These are phyloP conservation scores for Talaromyces ruber DNA, from an alignment of 495 filamentous ascomycete genomes.

Conservation along the genomic window DNA sequence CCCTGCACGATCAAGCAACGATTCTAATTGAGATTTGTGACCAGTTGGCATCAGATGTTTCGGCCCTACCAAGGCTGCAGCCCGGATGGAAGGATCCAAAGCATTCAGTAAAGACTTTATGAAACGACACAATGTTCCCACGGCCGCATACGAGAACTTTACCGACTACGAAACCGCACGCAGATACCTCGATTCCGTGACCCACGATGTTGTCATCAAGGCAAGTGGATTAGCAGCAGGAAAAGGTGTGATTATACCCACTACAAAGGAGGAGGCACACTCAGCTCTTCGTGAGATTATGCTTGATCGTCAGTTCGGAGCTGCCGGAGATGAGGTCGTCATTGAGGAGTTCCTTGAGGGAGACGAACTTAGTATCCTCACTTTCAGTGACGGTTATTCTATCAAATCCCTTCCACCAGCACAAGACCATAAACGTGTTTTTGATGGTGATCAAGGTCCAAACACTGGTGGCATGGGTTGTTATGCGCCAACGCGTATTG, in stretches of 20 bases:
- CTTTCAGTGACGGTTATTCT: conserved; percentile 83
- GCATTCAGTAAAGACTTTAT: conserved; percentile 98
- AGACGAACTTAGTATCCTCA: conserved; percentile 85
- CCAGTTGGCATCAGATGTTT: conserved; percentile 72
- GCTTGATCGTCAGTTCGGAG: conserved; percentile 78
- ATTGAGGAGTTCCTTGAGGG: conserved; percentile 93
- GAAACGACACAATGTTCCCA: conserved; percentile 83
- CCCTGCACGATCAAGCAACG: background rate
- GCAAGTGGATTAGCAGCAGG: conserved; percentile 79
- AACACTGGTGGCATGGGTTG: conserved; percentile 99
- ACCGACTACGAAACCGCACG: conserved; percentile 67
- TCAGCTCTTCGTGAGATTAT: conserved; percentile 81
- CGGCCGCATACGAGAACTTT: conserved; percentile 85
- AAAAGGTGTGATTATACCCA: conserved; percentile 86
- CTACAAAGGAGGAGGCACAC: conserved; percentile 71
- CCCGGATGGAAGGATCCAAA: conserved; percentile 91
- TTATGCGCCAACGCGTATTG: conserved; percentile 85
- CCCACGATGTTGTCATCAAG: conserved; percentile 81
- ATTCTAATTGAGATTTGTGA: conserved; percentile 11
- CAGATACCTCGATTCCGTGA: conserved; percentile 64
- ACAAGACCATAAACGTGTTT: conserved; percentile 93
- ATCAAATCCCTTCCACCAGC: conserved; percentile 81
- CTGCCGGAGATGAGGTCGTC: conserved; percentile 84
- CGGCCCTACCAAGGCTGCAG: conserved; percentile 78
- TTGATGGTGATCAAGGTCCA: conserved; percentile 82